Evolutionary conservation across 1,284 basidiomycete species (phyloP), one percentile per base, ranked within the genome.

Genomic region (Trichosporon faecale): DNA sequence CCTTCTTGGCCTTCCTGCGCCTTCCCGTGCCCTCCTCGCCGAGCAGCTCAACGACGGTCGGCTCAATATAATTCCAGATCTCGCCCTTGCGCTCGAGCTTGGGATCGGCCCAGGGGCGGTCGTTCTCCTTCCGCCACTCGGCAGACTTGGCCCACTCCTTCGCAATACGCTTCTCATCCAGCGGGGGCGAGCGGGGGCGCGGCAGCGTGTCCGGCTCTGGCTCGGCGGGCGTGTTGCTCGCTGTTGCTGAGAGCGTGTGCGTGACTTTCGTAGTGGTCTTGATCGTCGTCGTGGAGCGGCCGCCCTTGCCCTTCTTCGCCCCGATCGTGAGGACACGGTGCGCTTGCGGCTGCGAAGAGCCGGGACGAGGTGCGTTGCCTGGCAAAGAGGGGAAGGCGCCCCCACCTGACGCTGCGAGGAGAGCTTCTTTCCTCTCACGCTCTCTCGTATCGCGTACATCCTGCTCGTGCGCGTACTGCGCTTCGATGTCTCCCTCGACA

Each of bases 321-420:
- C 27, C 64, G 66, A 76, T 76, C 11, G 75, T 74, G 44, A 76
- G 68, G 31, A 76, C 73, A 35, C 69, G 66, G 44, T 66, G 57
- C 5, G 68, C 70, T 3, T 27, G 68, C 18, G 69, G 69, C 21
- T 68, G 70, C 21, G 64, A 16, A 11, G 66, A 14, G 31, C 31
- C 46, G 21, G 14, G n/a, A 8, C 52, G 25, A 3, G 40, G 27
- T 11, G 67, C 55, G 25, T 68, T 67, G 23, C 66, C 72, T 1
- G 74, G 68, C 7, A 84, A 70, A 18, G 78, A 74, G 7, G 83
- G 83, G 75, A 84, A 84, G 3, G 79, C 74, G 0, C 82, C 83
- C 18, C 80, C 81, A 1, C 80, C 83, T n/a, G 76, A 76, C 64
- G 77, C 74, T 14, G 74, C 76, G 9, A 76, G 63, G n/a, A 79